Evolutionary conservation across 2,329 filamentous ascomycete species (phyloP).

Genomic region (Claviceps humidiphila): DNA sequence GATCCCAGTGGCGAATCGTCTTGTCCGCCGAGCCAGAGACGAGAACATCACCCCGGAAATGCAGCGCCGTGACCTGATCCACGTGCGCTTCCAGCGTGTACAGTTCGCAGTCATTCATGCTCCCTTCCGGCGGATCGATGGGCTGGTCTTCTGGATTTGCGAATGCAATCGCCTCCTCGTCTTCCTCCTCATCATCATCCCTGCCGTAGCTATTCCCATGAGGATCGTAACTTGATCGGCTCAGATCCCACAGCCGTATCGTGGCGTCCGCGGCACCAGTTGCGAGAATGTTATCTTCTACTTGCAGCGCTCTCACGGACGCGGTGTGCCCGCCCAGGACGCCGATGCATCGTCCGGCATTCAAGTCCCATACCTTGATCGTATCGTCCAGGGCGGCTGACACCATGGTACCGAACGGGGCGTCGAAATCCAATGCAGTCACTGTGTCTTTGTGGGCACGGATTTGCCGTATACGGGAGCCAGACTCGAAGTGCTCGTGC

Average conservation of each 20-base stretch:
- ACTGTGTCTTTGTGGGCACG: slow-evolving; percentile 80
- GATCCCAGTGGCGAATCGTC: slow-evolving; percentile 93
- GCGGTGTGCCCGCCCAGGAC: slow-evolving; percentile 87
- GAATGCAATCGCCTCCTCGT: slow-evolving; percentile 58
- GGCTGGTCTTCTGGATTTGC: slow-evolving; percentile 55
- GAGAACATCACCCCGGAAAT: slow-evolving; percentile 78
- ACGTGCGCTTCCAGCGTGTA: slow-evolving; percentile 83
- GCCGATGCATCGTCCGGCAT: slow-evolving; percentile 83
- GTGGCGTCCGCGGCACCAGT: slow-evolving; percentile 93
- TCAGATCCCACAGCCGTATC: slow-evolving; percentile 89
- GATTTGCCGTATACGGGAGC: slow-evolving; percentile 76
- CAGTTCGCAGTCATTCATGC: slow-evolving; percentile 81
- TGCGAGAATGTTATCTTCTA: slow-evolving; percentile 89
- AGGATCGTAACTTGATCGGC: slow-evolving; percentile 72
- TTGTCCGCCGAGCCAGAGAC: slow-evolving; percentile 96
- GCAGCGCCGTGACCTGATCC: slow-evolving; percentile 84
- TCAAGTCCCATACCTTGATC: slow-evolving; percentile 91
- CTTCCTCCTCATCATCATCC: slow-evolving; percentile 44
- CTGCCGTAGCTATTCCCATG: slow-evolving; percentile 43
- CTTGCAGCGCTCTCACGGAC: slow-evolving; percentile 81
- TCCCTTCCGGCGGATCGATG: slow-evolving; percentile 60
- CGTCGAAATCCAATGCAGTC: slow-evolving; percentile 88
- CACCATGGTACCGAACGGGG: slow-evolving; percentile 92
- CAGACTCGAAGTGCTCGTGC: slow-evolving; percentile 88
- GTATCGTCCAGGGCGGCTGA: slow-evolving; percentile 87